Conservation (phyloP, 2,329 filamentous ascomycete genomes). For the Cladosporium sp. region DNA sequence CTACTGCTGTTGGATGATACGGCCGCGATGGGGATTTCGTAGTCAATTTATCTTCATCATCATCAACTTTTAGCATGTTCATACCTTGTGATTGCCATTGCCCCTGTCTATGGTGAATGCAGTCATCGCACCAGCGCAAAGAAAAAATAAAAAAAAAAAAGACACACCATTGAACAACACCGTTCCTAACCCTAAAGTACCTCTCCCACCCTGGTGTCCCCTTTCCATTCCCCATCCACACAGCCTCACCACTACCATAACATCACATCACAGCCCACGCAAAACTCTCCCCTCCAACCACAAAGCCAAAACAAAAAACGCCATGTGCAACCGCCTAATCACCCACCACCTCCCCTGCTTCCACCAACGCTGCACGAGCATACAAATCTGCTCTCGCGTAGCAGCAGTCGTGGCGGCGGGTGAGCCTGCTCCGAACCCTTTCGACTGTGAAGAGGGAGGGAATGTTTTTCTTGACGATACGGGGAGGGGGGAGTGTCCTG, state of each 20-base stretch:
- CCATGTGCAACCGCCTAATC: constrained; percentile 2
- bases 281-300: not conserved
- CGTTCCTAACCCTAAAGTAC: not conserved
- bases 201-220: too few relatives aligned
- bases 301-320: not conserved
- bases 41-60: not conserved
- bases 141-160: too few relatives aligned
- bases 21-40: not conserved
- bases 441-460: not conserved
- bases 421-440: not conserved
- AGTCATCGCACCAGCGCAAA: too few relatives aligned
- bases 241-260: too few relatives aligned
- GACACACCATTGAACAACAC: too few relatives aligned
- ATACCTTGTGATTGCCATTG: too few relatives aligned
- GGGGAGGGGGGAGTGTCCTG: not conserved
- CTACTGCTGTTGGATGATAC: too few relatives aligned
- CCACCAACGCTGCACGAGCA: constrained; percentile 6
- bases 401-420: not conserved
- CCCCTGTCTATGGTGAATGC: too few relatives aligned
- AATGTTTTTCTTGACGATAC: not conserved
- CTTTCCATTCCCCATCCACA: too few relatives aligned
- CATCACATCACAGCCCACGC: not conserved
- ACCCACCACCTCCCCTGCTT: constrained; percentile 2
- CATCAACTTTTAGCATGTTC: too few relatives aligned
- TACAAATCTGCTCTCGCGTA: not conserved